phyloP scores from a whole-genome alignment of 2,329 filamentous ascomycete genomes.

The Diaporthe velutina region DNA sequence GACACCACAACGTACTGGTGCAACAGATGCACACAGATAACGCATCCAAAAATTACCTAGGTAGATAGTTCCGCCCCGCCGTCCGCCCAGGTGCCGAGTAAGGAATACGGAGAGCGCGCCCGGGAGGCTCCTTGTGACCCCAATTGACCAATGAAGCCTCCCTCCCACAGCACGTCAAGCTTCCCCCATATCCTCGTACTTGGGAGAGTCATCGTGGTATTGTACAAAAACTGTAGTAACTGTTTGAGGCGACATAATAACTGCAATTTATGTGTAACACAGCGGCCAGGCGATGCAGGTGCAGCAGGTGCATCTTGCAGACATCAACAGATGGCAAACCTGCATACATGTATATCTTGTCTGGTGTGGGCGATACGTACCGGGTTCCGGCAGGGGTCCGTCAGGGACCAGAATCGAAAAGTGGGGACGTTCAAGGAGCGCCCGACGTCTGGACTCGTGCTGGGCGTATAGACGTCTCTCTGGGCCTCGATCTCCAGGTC shows the following conservation, averaged over 20 bases:
- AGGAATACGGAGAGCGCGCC: neutral
- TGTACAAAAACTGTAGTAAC: too few species aligned
- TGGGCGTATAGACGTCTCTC: slow-evolving; percentile 6
- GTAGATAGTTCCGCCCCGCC: neutral
- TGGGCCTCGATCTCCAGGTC: slow-evolving; percentile 20
- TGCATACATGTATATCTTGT: neutral
- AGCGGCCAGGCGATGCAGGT: neutral
- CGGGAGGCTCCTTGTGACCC: neutral
- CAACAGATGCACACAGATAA: neutral
- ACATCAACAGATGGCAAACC: neutral
- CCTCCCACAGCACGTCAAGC: neutral
- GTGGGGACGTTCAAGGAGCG: slow-evolving; percentile 12
- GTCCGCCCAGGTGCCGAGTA: neutral
- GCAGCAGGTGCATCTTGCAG: neutral
- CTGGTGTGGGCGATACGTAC: neutral
- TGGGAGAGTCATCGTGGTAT: neutral
- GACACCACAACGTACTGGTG: neutral
- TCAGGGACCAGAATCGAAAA: slow-evolving; percentile 4
- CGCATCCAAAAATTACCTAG: neutral
- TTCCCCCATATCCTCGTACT: too few species aligned
- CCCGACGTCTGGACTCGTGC: neutral
- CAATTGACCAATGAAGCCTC: neutral
- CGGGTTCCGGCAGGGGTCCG: neutral
- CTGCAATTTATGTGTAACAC: neutral
- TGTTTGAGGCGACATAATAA: too few species aligned